These are phyloP conservation scores for Fusarium sp. DNA, from an alignment of 2,329 filamentous ascomycete genomes.

Conservation along the genomic window DNA sequence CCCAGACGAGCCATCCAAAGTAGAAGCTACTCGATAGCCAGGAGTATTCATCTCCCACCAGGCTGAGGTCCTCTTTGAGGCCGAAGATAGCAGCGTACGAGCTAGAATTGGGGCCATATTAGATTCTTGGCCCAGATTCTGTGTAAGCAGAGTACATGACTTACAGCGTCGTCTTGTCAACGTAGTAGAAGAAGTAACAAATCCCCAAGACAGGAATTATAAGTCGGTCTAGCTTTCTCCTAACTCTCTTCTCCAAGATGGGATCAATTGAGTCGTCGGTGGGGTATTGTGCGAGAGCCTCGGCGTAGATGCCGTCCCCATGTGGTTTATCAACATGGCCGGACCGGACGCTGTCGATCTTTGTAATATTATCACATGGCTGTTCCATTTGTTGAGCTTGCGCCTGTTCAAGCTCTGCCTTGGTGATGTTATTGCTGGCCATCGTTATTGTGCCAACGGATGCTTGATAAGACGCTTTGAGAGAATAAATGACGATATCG, in stretches of 20 bases:
- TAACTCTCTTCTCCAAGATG: constrained; percentile 51
- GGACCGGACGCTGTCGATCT: constrained; percentile 5
- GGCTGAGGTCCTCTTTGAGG: constrained; percentile 68
- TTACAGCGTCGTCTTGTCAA: constrained; percentile 64
- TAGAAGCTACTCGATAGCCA: constrained; percentile 56
- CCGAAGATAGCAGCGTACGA: constrained; percentile 76
- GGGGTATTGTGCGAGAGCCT: constrained; percentile 55
- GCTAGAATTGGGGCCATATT: constrained; percentile 9
- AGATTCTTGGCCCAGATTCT: not conserved
- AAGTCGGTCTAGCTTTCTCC: constrained; percentile 55
- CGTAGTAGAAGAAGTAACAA: constrained; percentile 59
- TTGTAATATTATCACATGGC: constrained; percentile 9
- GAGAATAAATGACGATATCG: too few species aligned
- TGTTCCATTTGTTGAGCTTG: constrained; percentile 12
- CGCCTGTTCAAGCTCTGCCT: constrained; percentile 9
- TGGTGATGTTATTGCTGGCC: not conserved
- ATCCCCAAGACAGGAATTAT: constrained; percentile 56
- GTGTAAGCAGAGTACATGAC: not conserved
- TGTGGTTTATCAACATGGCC: constrained; percentile 20
- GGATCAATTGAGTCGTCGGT: constrained; percentile 56
- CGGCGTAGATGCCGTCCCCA: constrained; percentile 50
- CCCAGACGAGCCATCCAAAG: constrained; percentile 57
- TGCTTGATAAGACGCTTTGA: not conserved
- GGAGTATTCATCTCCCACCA: constrained; percentile 70
- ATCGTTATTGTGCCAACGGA: not conserved